Conservation (phyloP, 2,329 filamentous ascomycete genomes). For the Paecilomyces sp. region DNA sequence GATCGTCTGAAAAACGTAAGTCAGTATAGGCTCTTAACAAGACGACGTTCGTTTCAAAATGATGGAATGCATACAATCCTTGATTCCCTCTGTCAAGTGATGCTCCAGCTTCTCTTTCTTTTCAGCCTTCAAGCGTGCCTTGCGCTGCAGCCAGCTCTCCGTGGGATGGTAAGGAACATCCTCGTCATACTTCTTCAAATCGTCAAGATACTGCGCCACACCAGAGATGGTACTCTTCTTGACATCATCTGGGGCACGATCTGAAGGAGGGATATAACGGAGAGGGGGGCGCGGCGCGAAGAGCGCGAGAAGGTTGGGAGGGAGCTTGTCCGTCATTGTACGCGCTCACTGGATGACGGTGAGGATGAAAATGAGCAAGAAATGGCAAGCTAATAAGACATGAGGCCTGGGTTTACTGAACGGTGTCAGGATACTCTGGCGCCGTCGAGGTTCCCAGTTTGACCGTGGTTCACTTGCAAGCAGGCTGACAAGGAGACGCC, state of each 20-base stretch:
- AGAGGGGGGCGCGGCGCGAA: constrained; percentile 91
- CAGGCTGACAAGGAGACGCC: background rate
- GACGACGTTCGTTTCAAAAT: constrained; percentile 3
- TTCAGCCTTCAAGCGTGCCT: constrained; percentile 76
- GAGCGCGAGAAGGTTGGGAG: constrained; percentile 82
- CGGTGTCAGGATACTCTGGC: constrained; percentile 7
- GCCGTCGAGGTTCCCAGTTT: constrained; percentile 3
- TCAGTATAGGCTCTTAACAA: constrained; percentile 1
- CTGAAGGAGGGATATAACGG: constrained; percentile 77
- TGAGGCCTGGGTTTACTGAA: constrained; percentile 10
- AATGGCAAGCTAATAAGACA: constrained; percentile 4
- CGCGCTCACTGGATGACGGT: constrained; percentile 11
- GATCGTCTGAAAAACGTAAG: constrained; percentile 56
- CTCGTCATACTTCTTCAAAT: constrained; percentile 69
- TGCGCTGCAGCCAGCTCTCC: constrained; percentile 86
- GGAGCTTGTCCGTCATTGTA: constrained; percentile 92
- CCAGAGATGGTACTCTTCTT: constrained; percentile 66
- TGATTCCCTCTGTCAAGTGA: constrained; percentile 56
- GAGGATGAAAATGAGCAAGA: constrained; percentile 13
- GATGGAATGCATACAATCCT: constrained; percentile 48
- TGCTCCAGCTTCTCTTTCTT: constrained; percentile 63
- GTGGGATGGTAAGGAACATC: constrained; percentile 71
- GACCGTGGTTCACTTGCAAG: constrained; percentile 6
- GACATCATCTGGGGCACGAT: constrained; percentile 76
- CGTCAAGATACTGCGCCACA: constrained; percentile 66